Evolutionary conservation across 2,329 filamentous ascomycete genomes (phyloP).

Genomic region (Cordyceps javanica): DNA sequence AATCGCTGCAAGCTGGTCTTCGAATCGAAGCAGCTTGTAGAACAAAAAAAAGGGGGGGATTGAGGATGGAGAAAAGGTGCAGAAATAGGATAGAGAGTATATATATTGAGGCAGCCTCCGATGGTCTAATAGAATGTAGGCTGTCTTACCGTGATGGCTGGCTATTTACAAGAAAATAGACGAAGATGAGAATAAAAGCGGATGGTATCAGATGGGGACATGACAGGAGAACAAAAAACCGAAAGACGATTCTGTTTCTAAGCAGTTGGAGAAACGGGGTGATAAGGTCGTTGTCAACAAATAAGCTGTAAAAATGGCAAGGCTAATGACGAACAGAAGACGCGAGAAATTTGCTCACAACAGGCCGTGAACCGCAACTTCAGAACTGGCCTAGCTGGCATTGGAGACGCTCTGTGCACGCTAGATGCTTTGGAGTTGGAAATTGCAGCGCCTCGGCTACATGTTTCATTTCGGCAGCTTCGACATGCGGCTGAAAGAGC

Average conservation of each 20-base stretch:
- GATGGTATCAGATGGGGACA: neutral
- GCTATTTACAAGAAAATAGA: neutral
- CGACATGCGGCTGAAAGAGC: neutral
- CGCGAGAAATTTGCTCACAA: neutral
- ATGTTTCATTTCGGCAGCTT: neutral
- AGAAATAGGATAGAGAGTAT: neutral
- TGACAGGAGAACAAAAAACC: neutral
- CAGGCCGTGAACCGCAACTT: no score
- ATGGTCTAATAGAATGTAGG: neutral
- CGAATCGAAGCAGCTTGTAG: no score
- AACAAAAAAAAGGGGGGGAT: neutral
- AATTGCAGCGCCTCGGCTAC: neutral
- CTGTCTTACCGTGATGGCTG: neutral
- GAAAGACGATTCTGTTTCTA: neutral
- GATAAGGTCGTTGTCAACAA: neutral
- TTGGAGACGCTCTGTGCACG: neutral
- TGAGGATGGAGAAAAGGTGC: neutral
- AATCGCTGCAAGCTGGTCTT: no score
- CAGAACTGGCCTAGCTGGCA: neutral
- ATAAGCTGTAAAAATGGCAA: neutral
- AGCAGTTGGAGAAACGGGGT: neutral
- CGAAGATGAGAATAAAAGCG: neutral
- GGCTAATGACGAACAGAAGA: neutral
- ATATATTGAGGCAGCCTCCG: neutral
- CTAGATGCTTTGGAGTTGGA: neutral